These are phyloP conservation scores for Phytophthora pseudosyringae DNA, from an alignment of 352 stramenopile species.

Conservation along the genomic window DNA sequence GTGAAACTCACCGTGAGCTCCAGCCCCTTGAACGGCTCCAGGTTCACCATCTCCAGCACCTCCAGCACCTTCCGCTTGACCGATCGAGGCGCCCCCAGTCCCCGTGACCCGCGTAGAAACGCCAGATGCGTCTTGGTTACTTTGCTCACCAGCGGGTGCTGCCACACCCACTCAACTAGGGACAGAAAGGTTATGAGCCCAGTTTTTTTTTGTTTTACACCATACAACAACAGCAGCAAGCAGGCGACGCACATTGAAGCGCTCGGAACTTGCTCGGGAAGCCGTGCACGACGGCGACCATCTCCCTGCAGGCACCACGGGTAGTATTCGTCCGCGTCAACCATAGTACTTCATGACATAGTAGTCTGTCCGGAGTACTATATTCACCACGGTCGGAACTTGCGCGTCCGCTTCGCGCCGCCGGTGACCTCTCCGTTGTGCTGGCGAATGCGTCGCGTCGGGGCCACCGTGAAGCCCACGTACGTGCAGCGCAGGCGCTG, in stretches of 20 bases:
- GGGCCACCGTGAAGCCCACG: slow-evolving; percentile 71
- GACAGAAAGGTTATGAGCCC: neutral
- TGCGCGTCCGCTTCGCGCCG: slow-evolving; percentile 68
- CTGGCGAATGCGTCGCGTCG: slow-evolving; percentile 65
- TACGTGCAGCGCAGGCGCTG: slow-evolving; percentile 69
- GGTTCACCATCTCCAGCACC: slow-evolving; percentile 67
- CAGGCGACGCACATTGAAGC: slow-evolving; percentile 64
- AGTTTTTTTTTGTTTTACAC: neutral
- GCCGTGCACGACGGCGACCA: slow-evolving; percentile 74
- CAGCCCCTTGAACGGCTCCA: slow-evolving; percentile 57
- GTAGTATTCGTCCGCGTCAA: neutral
- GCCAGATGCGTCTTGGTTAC: slow-evolving; percentile 51
- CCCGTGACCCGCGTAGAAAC: slow-evolving; percentile 40
- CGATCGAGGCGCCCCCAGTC: slow-evolving; percentile 54
- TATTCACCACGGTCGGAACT: slow-evolving; percentile 63
- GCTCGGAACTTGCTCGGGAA: slow-evolving; percentile 81
- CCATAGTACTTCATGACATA: neutral
- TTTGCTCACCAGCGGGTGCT: slow-evolving; percentile 68
- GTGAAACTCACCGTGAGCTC: slow-evolving; percentile 65
- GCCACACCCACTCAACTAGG: slow-evolving; percentile 81
- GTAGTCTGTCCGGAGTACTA: neutral
- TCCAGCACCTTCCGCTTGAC: slow-evolving; percentile 79
- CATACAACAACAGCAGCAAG: too few relatives aligned
- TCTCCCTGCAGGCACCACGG: slow-evolving; percentile 51
- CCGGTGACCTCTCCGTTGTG: slow-evolving; percentile 77